Percentiles rank a stretch among this genome's conserved stretches.
These are phyloP conservation scores for Xerophyta viscosa DNA, from an alignment of 106 monocot genomes.

Conservation along the genomic window DNA sequence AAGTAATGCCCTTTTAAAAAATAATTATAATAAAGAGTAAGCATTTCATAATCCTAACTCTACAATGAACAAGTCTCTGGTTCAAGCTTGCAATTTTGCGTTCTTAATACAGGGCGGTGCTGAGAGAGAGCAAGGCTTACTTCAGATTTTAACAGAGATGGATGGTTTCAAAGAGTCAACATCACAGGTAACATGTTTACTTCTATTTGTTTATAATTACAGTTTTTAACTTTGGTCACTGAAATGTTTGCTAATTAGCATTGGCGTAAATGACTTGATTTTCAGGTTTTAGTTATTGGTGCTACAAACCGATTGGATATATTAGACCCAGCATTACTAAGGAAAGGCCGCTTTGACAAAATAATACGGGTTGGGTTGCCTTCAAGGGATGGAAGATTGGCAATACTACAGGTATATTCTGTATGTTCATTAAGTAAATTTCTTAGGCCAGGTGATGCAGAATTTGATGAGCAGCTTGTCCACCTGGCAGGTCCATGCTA, in stretches of 20 bases:
- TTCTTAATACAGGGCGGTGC: constrained; percentile 63
- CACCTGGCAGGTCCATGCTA: constrained; percentile 58
- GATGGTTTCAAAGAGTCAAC: constrained; percentile 78
- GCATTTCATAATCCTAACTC: no score
- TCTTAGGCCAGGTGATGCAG: neutral
- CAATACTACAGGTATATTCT: constrained; percentile 50
- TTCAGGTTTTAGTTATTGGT: constrained; percentile 75
- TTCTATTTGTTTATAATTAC: neutral
- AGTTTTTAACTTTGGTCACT: neutral
- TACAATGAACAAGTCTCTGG: no score
- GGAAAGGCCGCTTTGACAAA: constrained; percentile 86
- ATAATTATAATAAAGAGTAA: no score
- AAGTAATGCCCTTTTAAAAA: no score
- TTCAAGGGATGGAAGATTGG: constrained; percentile 78
- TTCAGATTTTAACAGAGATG: constrained; percentile 89
- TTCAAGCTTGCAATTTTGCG: neutral
- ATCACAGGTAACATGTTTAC: constrained; percentile 34
- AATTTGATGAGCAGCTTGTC: constrained; percentile 6
- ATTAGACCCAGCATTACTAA: constrained; percentile 72
- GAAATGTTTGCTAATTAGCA: no score
- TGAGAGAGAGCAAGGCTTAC: constrained; percentile 88
- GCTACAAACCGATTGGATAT: constrained; percentile 85
- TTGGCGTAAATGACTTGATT: no score
- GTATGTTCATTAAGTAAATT: neutral
- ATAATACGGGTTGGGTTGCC: constrained; percentile 87